Conservation (phyloP, 805 yeast genomes). For the Pachysolen tannophilus region DNA sequence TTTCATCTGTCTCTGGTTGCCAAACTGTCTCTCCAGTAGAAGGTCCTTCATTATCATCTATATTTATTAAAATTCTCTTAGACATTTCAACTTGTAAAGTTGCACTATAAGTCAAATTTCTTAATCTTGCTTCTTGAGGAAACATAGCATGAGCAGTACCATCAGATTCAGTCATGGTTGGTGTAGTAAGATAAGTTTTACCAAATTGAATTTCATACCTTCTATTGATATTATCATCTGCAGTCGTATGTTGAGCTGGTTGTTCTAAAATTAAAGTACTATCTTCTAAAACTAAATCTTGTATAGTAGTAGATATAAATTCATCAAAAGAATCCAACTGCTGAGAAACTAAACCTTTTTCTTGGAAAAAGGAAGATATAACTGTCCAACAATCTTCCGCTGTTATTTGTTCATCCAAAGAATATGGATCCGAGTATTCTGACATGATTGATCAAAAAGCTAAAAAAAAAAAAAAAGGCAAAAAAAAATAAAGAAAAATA, state of each 20-base stretch:
- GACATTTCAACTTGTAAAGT: constrained; percentile 95
- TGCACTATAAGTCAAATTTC: constrained; percentile 93
- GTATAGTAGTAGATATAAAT: constrained; percentile 92
- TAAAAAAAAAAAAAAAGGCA: too few species aligned
- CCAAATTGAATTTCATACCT: constrained; percentile 97
- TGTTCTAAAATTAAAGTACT: constrained; percentile 91
- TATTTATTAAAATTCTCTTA: constrained; percentile 77
- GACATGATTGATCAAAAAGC: too few species aligned
- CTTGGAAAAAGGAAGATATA: constrained; percentile 90
- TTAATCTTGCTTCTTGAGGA: constrained; percentile 96
- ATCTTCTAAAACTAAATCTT: constrained; percentile 95
- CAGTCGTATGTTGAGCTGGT: constrained; percentile 95
- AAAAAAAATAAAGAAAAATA: too few species aligned
- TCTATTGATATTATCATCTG: constrained; percentile 81
- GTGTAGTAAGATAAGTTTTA: constrained; percentile 90
- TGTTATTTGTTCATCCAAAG: constrained; percentile 74
- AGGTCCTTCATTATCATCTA: constrained; percentile 56
- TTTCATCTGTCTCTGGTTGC: constrained; percentile 16
- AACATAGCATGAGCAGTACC: constrained; percentile 99
- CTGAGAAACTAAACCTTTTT: constrained; percentile 95
- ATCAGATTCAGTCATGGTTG: constrained; percentile 98
- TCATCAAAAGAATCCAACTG: constrained; percentile 98
- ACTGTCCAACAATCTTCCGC: constrained; percentile 99
- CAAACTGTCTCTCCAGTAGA: constrained; percentile 31
- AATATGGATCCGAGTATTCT: constrained; percentile 77